A percentile compares a stretch with the other conserved stretches of the same genome.
phyloP scores from a whole-genome alignment of 768 basidiomycete species.

The Kwoniella sp. region DNA sequence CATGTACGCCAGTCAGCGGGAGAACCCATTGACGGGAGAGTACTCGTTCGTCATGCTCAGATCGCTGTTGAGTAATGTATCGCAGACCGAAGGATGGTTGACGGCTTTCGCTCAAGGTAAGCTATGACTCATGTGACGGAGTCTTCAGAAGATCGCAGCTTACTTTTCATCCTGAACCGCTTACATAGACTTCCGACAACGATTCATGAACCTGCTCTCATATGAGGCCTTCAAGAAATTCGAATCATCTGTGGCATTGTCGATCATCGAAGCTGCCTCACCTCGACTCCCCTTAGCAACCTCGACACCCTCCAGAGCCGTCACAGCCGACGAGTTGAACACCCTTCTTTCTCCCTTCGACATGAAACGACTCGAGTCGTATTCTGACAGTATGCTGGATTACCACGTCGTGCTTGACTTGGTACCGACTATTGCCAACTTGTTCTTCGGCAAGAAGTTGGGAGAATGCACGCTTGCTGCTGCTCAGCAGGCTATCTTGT shows the following conservation, averaged over 20 bases:
- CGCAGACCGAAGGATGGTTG: constrained; percentile 74
- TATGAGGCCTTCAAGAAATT: constrained; percentile 90
- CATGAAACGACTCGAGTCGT: constrained; percentile 90
- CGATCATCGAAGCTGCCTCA: constrained; percentile 74
- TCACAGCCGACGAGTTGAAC: constrained; percentile 62
- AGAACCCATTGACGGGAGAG: constrained; percentile 94
- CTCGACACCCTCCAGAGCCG: constrained; percentile 33
- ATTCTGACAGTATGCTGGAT: constrained; percentile 86
- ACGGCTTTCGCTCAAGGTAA: constrained; percentile 70
- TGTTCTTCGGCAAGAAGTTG: constrained; percentile 74
- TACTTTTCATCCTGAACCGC: background rate
- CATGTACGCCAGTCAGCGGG: constrained; percentile 87
- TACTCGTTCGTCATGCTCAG: constrained; percentile 95
- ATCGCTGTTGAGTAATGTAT: constrained; percentile 66
- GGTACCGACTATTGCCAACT: constrained; percentile 73
- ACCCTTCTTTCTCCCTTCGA: constrained; percentile 84
- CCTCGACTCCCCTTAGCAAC: constrained; percentile 14
- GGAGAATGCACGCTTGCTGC: constrained; percentile 72
- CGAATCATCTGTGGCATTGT: constrained; percentile 79
- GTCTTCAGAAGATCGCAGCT: background rate
- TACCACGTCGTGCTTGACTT: constrained; percentile 95
- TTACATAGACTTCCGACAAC: constrained; percentile 77
- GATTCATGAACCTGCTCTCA: constrained; percentile 85
- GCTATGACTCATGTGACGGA: constrained; percentile 5
- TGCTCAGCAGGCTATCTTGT: constrained; percentile 85